These are phyloP conservation scores for Citrullus mucosospermus DNA, from an alignment of 306 rosid species.

Conservation along the genomic window DNA sequence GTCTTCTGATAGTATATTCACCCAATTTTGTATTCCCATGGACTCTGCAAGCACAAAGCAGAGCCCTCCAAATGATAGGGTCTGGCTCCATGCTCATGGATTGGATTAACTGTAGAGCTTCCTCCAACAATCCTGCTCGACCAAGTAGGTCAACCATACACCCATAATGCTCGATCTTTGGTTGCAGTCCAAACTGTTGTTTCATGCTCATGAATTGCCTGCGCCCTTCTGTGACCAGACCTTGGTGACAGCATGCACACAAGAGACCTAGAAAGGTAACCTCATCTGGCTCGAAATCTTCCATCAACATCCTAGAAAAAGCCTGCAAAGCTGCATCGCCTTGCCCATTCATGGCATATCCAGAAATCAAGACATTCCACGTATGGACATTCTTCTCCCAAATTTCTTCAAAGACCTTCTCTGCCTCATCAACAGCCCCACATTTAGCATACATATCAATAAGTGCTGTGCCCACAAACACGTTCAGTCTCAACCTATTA, in stretches of 20 bases:
- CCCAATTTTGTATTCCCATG: constrained; percentile 4
- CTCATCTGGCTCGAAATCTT: constrained; percentile 5
- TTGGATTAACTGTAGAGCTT: constrained; percentile 1
- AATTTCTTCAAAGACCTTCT: constrained; percentile 6
- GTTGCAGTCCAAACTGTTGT: constrained; percentile 3
- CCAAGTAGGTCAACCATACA: constrained; percentile 15
- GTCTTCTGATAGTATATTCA: constrained; percentile 4
- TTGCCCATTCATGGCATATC: constrained; percentile 11
- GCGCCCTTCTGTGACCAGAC: constrained; percentile 7
- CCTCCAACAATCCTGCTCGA: constrained; percentile 9
- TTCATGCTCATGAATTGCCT: constrained; percentile 4
- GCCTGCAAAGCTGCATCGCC: constrained; percentile 1
- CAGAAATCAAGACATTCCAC: constrained; percentile 12
- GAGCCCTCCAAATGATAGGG: constrained; percentile 11
- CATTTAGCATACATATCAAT: constrained; percentile 14
- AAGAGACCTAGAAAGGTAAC: constrained; percentile 7
- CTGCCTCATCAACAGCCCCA: constrained; percentile 6
- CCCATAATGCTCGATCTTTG: constrained; percentile 11
- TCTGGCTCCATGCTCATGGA: constrained; percentile 6
- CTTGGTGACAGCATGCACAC: constrained; percentile 14
- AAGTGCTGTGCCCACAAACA: constrained; percentile 11
- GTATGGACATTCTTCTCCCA: constrained; percentile 4
- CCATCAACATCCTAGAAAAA: constrained; percentile 10
- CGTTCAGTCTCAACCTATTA: constrained; percentile 5
- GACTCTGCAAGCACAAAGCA: constrained; percentile 10